Conservation (phyloP, 495 filamentous ascomycete species). For the Hapsidospora chrysogenum region DNA sequence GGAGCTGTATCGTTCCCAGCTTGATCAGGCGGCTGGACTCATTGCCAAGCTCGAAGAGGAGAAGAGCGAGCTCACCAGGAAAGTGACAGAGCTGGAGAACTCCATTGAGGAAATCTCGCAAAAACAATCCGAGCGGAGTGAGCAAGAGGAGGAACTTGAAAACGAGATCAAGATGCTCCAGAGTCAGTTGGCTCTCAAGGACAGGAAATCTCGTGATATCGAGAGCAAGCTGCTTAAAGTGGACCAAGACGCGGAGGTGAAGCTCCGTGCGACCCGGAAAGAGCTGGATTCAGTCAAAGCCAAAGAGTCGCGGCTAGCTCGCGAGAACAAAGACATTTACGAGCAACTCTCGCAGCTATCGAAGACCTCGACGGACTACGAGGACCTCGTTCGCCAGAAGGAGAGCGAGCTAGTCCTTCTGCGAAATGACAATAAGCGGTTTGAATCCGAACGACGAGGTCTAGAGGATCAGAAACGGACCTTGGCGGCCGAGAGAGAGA, state of each 20-base stretch:
- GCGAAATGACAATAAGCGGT: slow-evolving; percentile 63
- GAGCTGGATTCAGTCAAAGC: slow-evolving; percentile 55
- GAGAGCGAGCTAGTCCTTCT: slow-evolving; percentile 84
- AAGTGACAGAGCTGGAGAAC: slow-evolving; percentile 46
- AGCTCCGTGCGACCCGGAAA: slow-evolving; percentile 65
- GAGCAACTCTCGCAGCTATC: slow-evolving; percentile 78
- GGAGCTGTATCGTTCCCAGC: slow-evolving; percentile 56
- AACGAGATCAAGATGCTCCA: slow-evolving; percentile 83
- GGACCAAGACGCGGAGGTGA: slow-evolving; percentile 82
- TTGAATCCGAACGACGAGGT: slow-evolving; percentile 55
- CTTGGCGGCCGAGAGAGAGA: slow-evolving; percentile 61
- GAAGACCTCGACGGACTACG: slow-evolving; percentile 81
- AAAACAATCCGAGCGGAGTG: slow-evolving; percentile 49
- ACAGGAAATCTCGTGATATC: slow-evolving; percentile 76
- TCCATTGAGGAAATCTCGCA: slow-evolving; percentile 50
- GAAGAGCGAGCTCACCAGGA: slow-evolving; percentile 55
- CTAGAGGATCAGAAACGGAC: slow-evolving; percentile 60
- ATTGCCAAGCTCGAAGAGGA: slow-evolving; percentile 72
- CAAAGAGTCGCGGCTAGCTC: slow-evolving; percentile 56
- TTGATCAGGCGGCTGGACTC: slow-evolving; percentile 82
- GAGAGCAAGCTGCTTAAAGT: slow-evolving; percentile 69
- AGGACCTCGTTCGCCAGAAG: slow-evolving; percentile 81
- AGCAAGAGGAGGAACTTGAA: slow-evolving; percentile 52
- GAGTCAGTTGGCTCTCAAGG: slow-evolving; percentile 78
- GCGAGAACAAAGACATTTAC: slow-evolving; percentile 71